Base-by-base conservation (phyloP, 2,329 filamentous ascomycete species). In the Aspergillus piperis region DNA sequence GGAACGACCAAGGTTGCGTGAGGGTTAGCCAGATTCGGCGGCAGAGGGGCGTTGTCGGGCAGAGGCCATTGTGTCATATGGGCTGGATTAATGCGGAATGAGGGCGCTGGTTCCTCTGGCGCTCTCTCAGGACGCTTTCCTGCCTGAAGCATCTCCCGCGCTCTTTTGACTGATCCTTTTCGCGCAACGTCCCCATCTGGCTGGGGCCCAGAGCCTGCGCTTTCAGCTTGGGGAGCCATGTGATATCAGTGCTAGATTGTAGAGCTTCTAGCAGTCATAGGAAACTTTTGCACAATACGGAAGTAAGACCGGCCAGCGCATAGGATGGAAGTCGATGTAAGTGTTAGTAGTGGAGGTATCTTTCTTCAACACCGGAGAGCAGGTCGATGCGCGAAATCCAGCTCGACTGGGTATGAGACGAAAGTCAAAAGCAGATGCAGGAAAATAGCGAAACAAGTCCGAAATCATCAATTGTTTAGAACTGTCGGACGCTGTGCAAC, bases 1-100 rank as follows among this genome's bases (percentile, higher is more conserved):
- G 72, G 68, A 36, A 68, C 67, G 42, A 74, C 60, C 41, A 64
- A 62, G 51, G 65, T 64, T 21, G 66, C 66, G 63, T 74, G 67
- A 53, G 68, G 57, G 48, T 68, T 65, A 30, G 66, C 59, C 19
- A 70, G 65, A 7, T 68, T 71, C 25, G 67, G 57, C 25, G 66
- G 63, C 15, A 66, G 63, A 30, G 68, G 62, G 36, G 69, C 59
- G 51, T 73, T 71, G 63, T 76, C 73, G n/a, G 77, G 71, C 8
- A 82, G 71, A 52, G 81, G 80, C 81, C 81, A 82, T 69, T 80
- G 77, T 39, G 76, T 75, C 61, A 73, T 71, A 54, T 76, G 76
- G 8, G 77, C 71, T n/a, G 63, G 55, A 38, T 70, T 56, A 10
- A 60, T 55, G 41, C 65, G 62, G 13, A 64, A 58, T 38, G 61